A percentile compares a stretch with the other conserved stretches of the same genome.
Evolutionary conservation across 352 stramenopile genomes (phyloP).

Genomic region (Blastocystis hominis): DNA sequence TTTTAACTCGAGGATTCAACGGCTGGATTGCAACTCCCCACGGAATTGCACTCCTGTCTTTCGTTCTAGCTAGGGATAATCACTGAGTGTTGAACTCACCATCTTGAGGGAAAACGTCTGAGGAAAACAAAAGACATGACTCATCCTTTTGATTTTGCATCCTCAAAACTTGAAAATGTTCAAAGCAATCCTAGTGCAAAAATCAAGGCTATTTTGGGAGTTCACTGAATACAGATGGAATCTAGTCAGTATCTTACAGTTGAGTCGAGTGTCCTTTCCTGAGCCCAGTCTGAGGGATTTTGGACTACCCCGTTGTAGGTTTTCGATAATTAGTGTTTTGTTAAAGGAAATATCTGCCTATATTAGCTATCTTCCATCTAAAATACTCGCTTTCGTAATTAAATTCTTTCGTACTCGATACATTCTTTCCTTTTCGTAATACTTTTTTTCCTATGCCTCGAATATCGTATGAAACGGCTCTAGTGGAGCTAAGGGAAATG

Average conservation of each 20-base stretch:
- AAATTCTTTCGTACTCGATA: background rate
- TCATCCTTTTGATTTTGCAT: conserved; percentile 39
- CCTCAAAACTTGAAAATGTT: background rate
- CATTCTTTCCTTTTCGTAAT: background rate
- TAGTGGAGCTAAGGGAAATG: conserved; percentile 12
- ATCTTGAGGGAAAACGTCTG: conserved; percentile 29
- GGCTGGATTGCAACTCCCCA: conserved; percentile 42
- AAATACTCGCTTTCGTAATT: no score
- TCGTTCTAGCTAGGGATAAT: conserved; percentile 40
- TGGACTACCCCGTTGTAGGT: no score
- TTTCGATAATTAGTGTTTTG: no score
- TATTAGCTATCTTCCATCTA: no score
- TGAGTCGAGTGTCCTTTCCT: no score
- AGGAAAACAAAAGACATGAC: conserved; percentile 17
- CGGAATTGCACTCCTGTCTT: conserved; percentile 28
- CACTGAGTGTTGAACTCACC: background rate
- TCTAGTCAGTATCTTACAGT: no score
- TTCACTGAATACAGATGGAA: no score
- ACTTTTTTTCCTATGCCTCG: background rate
- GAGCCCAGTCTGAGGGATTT: no score
- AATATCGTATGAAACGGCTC: background rate
- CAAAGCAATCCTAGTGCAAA: background rate
- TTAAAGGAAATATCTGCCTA: no score
- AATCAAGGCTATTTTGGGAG: no score
- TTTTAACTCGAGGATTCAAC: conserved; percentile 13